Percentiles rank a stretch among this genome's conserved stretches.
Conservation (phyloP, 179 eudicot species). For the Sideroxylon spinosum region DNA sequence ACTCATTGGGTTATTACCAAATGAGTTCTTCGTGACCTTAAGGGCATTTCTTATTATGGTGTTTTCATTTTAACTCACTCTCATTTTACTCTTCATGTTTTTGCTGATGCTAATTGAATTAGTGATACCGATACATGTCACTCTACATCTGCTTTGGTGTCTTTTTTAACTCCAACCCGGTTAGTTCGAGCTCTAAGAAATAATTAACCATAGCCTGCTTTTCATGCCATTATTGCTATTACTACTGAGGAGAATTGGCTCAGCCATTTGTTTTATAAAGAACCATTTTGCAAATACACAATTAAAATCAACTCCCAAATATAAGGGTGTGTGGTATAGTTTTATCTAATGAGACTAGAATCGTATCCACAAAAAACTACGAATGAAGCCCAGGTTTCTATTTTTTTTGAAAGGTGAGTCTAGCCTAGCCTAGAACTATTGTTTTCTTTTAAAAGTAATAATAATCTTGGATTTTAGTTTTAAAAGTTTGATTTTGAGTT, state of each 20-base stretch:
- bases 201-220: background rate
- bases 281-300: no score
- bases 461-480: no score
- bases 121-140: background rate
- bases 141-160: conserved; percentile 8
- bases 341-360: no score
- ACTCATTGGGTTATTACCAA: conserved; percentile 7
- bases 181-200: conserved; percentile 7
- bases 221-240: background rate
- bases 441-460: no score
- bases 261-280: background rate
- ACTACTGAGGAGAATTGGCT: conserved; percentile 4
- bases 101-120: conserved; percentile 8
- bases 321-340: no score
- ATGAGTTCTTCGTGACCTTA: background rate
- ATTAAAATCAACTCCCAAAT: no score
- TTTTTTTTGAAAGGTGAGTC: no score
- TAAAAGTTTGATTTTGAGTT: no score
- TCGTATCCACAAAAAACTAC: no score
- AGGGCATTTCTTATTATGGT: background rate
- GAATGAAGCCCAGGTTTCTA: no score
- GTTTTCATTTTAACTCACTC: background rate
- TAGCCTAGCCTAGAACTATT: no score
- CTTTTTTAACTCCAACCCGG: conserved; percentile 8
- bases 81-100: background rate